phyloP scores from a whole-genome alignment of 768 basidiomycete species.

The Leccinum truebloodii region DNA sequence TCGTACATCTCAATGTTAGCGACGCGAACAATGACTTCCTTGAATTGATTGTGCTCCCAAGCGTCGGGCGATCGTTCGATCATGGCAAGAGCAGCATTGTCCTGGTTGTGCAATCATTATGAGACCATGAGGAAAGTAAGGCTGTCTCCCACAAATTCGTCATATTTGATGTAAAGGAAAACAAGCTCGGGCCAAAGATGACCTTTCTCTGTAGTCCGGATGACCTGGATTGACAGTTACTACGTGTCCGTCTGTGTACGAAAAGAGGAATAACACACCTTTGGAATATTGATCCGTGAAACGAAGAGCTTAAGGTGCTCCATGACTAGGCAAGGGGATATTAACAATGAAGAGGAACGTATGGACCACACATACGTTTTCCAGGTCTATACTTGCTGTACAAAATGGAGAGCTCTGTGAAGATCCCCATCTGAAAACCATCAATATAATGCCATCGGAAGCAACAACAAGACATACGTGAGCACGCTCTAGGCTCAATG shows the following conservation, averaged over 20 bases:
- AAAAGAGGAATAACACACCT: slow-evolving; percentile 43
- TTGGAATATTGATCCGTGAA: slow-evolving; percentile 96
- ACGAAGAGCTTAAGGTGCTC: slow-evolving; percentile 97
- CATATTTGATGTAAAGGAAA: slow-evolving; percentile 98
- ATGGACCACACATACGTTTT: slow-evolving; percentile 62
- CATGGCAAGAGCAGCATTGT: slow-evolving; percentile 98
- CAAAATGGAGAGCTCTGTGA: slow-evolving; percentile 89
- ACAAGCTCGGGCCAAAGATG: slow-evolving; percentile 99
- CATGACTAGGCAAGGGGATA: slow-evolving; percentile 65
- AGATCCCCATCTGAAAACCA: slow-evolving; percentile 81
- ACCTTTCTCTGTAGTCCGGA: slow-evolving; percentile 93
- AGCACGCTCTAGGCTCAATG: slow-evolving; percentile 93
- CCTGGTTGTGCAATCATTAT: slow-evolving; percentile 44
- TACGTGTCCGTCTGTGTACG: neutral
- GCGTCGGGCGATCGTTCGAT: slow-evolving; percentile 98
- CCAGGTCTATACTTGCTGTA: slow-evolving; percentile 95
- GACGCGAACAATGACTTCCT: slow-evolving; percentile 94
- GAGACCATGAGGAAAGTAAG: neutral
- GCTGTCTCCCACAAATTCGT: slow-evolving; percentile 70
- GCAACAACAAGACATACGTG: slow-evolving; percentile 52
- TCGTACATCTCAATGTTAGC: slow-evolving; percentile 98
- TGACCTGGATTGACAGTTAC: slow-evolving; percentile 52
- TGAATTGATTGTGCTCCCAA: slow-evolving; percentile 99
- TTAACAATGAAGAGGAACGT: slow-evolving; percentile 1
- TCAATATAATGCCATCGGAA: slow-evolving; percentile 15